Conservation (phyloP, 1,284 basidiomycete genomes). For the Heliocybe sulcata region DNA sequence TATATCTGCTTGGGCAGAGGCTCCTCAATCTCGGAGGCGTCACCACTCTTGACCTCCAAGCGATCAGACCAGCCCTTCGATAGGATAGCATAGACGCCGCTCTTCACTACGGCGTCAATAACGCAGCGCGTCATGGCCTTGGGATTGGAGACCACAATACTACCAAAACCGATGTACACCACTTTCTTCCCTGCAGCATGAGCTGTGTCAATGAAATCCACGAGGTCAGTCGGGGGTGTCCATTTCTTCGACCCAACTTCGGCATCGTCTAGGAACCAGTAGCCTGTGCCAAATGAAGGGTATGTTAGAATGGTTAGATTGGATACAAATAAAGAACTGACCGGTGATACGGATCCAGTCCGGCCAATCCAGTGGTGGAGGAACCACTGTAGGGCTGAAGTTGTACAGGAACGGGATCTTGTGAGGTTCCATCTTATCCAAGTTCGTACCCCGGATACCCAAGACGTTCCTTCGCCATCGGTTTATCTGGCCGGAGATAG, state of each 20-base stretch:
- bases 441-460: slow-evolving; percentile 72
- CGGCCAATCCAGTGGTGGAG: slow-evolving; percentile 93
- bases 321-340: slow-evolving; percentile 19
- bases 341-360: slow-evolving; percentile 97
- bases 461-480: slow-evolving; percentile 82
- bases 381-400: slow-evolving; percentile 86
- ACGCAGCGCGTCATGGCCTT: slow-evolving; percentile 87
- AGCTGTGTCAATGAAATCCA: slow-evolving; percentile 78
- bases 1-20: slow-evolving; percentile 75
- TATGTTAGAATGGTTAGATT: slow-evolving; percentile 7
- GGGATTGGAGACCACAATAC: slow-evolving; percentile 94
- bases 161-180: slow-evolving; percentile 98
- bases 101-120: slow-evolving; percentile 79
- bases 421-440: slow-evolving; percentile 93
- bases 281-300: slow-evolving; percentile 43
- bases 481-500: slow-evolving; percentile 90
- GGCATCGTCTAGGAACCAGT: slow-evolving; percentile 93
- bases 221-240: slow-evolving; percentile 75
- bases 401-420: slow-evolving; percentile 98
- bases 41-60: slow-evolving; percentile 59
- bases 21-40: slow-evolving; percentile 55
- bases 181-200: slow-evolving; percentile 77
- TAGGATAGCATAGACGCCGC: slow-evolving; percentile 85
- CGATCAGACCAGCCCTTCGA: slow-evolving; percentile 99
- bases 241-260: slow-evolving; percentile 85